Percentiles rank a stretch among this genome's conserved stretches.
Evolutionary conservation across 2,329 filamentous ascomycete species (phyloP).

Genomic region (Colletotrichum tropicale): DNA sequence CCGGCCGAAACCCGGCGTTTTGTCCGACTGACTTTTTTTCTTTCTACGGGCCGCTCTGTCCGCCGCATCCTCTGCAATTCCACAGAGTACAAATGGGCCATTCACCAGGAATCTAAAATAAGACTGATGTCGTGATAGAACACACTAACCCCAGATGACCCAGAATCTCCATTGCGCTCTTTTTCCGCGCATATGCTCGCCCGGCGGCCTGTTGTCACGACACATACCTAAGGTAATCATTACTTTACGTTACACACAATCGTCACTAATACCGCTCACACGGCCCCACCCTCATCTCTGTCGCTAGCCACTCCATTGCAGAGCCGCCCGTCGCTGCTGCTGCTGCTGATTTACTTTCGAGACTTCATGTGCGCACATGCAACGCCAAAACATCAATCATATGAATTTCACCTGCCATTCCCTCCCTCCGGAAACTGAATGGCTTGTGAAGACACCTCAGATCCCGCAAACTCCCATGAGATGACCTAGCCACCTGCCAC

Average conservation of each 20-base stretch:
- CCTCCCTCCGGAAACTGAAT: neutral
- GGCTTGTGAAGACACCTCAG: neutral
- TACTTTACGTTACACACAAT: constrained; percentile 3
- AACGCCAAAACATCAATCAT: neutral
- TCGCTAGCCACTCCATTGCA: neutral
- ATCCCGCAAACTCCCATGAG: neutral
- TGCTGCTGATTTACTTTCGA: neutral
- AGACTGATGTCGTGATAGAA: constrained; percentile 9
- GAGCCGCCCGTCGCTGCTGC: neutral
- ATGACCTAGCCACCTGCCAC: neutral
- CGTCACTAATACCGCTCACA: neutral
- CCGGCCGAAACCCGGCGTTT: constrained; percentile 15
- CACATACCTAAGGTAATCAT: neutral
- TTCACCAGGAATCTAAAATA: neutral
- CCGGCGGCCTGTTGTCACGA: neutral
- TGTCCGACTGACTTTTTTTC: neutral
- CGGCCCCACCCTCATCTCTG: neutral
- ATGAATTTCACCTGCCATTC: neutral
- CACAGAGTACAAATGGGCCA: neutral
- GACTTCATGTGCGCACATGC: neutral
- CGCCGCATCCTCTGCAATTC: neutral
- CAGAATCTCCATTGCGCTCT: constrained; percentile 7
- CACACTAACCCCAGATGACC: neutral
- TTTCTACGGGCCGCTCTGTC: neutral
- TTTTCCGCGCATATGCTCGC: neutral